phyloP scores from a whole-genome alignment of 176 grass and related monocot genomes.

The Typha latifolia region DNA sequence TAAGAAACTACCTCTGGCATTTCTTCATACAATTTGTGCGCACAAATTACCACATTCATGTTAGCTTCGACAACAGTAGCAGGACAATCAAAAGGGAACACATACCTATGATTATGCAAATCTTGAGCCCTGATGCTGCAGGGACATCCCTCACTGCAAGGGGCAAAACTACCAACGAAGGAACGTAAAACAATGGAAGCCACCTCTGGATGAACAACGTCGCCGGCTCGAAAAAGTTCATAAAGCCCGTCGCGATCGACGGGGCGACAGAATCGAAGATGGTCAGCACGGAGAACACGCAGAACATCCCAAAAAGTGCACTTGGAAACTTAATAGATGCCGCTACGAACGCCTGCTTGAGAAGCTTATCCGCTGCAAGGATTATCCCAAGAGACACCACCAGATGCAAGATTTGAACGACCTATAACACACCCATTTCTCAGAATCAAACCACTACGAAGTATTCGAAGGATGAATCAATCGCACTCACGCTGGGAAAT shows the following conservation, averaged over 20 bases:
- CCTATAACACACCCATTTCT: conserved; percentile 11
- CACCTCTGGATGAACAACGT: conserved; percentile 80
- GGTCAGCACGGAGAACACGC: conserved; percentile 61
- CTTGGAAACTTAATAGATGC: conserved; percentile 91
- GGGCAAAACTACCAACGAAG: conserved; percentile 73
- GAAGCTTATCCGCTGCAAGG: conserved; percentile 52
- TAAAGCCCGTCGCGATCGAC: conserved; percentile 41
- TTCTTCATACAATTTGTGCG: neutral
- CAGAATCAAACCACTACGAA: neutral
- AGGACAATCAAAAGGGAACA: neutral
- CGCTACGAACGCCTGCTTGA: conserved; percentile 55
- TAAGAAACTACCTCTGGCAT: neutral
- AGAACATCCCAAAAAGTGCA: conserved; percentile 83
- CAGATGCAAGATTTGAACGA: conserved; percentile 45
- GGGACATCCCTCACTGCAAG: conserved; percentile 65
- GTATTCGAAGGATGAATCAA: neutral
- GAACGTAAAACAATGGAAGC: conserved; percentile 88
- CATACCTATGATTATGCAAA: conserved; percentile 60
- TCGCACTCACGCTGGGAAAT: conserved; percentile 23
- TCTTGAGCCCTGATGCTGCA: conserved; percentile 66
- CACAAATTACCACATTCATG: neutral
- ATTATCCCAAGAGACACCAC: conserved; percentile 49
- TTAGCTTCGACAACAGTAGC: neutral
- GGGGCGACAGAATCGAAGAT: conserved; percentile 48
- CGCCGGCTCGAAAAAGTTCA: conserved; percentile 76